Evolutionary conservation across 164 flowering plant species (phyloP).

Genomic region (Chloranthus sessilifolius): DNA sequence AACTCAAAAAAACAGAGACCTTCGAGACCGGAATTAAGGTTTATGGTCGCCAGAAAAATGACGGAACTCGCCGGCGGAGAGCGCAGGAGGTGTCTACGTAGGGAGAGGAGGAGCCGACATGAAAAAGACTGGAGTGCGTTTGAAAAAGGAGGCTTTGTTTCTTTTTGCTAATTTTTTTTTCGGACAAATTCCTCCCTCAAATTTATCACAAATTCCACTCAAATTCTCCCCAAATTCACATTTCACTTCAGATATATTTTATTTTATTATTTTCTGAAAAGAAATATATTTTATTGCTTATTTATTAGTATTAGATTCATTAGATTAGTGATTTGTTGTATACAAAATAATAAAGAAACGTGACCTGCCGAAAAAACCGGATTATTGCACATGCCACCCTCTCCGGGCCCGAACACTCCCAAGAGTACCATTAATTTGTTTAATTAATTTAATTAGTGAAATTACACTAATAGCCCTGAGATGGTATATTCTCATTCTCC

Average conservation of each 20-base stretch:
- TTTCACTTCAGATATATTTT: background rate
- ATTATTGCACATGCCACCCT: slow-evolving; percentile 19
- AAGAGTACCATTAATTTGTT: too few relatives aligned
- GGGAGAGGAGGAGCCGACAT: slow-evolving; percentile 30
- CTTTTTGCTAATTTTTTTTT: background rate
- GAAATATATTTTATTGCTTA: background rate
- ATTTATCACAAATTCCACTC: slow-evolving; percentile 19
- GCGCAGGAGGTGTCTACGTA: background rate
- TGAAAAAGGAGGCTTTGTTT: slow-evolving; percentile 8
- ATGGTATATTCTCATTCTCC: too few relatives aligned
- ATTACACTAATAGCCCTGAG: too few relatives aligned
- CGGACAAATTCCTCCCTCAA: slow-evolving; percentile 21
- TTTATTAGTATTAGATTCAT: background rate
- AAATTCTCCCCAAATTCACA: slow-evolving; percentile 14
- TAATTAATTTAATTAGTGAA: too few relatives aligned
- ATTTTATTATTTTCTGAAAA: background rate
- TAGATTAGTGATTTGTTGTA: too few relatives aligned
- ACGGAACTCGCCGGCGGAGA: background rate
- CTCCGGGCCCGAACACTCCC: too few relatives aligned
- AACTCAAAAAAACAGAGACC: too few relatives aligned
- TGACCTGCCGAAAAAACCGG: slow-evolving; percentile 23
- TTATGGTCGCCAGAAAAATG: background rate
- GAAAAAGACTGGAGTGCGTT: slow-evolving; percentile 26
- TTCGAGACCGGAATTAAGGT: slow-evolving; percentile 2
- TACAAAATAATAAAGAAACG: slow-evolving; percentile 3